These are phyloP conservation scores for Fusarium nisikadoi DNA, from an alignment of 2,329 filamentous ascomycete genomes.

Conservation along the genomic window DNA sequence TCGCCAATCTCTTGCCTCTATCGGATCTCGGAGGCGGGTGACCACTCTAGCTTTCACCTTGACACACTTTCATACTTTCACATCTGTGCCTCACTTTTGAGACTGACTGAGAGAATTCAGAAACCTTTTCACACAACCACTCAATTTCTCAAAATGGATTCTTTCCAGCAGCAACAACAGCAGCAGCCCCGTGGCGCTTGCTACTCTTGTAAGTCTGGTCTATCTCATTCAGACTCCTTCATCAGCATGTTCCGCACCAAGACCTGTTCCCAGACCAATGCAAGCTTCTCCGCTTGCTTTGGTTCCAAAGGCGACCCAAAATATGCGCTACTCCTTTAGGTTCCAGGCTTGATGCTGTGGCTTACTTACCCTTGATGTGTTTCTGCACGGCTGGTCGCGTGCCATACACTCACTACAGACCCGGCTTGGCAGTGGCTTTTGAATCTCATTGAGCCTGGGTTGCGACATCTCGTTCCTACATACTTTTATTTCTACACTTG, in stretches of 20 bases:
- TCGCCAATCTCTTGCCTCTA: conserved; percentile 45
- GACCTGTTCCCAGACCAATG: background rate
- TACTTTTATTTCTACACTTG: background rate
- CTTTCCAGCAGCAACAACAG: conserved; percentile 30
- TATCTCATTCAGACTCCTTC: background rate
- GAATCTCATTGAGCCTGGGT: background rate
- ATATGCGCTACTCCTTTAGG: background rate
- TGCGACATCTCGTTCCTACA: background rate
- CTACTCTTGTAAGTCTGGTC: conserved; percentile 61
- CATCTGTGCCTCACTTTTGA: background rate
- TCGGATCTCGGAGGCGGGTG: conserved; percentile 38
- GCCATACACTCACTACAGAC: background rate
- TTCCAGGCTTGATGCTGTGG: background rate
- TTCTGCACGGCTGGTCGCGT: conserved; percentile 1
- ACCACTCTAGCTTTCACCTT: conserved; percentile 31
- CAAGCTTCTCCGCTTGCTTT: background rate
- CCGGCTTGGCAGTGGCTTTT: conserved; percentile 4
- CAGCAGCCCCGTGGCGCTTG: conserved; percentile 56
- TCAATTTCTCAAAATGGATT: conserved; percentile 54
- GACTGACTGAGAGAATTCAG: conserved; percentile 30
- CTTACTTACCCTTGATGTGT: background rate
- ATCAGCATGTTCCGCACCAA: background rate
- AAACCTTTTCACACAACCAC: conserved; percentile 22
- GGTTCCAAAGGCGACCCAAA: background rate
- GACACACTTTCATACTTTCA: conserved; percentile 7